phyloP scores from a whole-genome alignment of 2,329 filamentous ascomycete genomes.

The Exophiala aquamarina region DNA sequence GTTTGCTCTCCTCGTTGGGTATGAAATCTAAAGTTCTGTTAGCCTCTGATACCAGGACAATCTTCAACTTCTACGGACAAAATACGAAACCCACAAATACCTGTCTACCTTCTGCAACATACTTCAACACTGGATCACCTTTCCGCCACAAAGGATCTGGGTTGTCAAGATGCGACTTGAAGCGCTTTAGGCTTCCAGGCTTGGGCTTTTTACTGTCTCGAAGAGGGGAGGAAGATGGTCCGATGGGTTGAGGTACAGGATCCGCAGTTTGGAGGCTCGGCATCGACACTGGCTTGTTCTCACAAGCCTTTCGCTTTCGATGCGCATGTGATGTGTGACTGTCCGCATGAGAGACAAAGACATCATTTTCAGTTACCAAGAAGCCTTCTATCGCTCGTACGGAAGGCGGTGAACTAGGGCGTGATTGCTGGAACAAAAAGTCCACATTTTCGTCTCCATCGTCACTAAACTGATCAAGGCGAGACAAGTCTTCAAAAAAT shows the following conservation, averaged over 20 bases:
- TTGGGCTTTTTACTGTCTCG: not conserved
- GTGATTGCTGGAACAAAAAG: too few relatives aligned
- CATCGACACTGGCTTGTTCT: too few relatives aligned
- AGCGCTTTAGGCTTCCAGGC: not conserved
- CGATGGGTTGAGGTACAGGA: not conserved
- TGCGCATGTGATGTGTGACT: too few relatives aligned
- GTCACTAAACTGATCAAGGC: slow-evolving; percentile 28
- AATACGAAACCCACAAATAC: slow-evolving; percentile 64
- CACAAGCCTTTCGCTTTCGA: too few relatives aligned
- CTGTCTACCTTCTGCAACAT: slow-evolving; percentile 53
- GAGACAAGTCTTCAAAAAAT: slow-evolving; percentile 25
- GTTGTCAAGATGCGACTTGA: not conserved
- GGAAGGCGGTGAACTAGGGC: too few relatives aligned
- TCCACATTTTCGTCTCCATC: slow-evolving; percentile 29
- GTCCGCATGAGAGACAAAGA: too few relatives aligned
- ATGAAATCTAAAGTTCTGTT: slow-evolving; percentile 61
- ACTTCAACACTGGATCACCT: slow-evolving; percentile 28
- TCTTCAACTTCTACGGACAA: slow-evolving; percentile 39
- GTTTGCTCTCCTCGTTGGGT: slow-evolving; percentile 69
- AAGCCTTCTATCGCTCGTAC: too few relatives aligned
- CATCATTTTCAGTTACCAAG: too few relatives aligned
- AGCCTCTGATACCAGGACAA: slow-evolving; percentile 1
- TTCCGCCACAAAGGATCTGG: slow-evolving; percentile 3
- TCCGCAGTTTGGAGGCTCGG: too few relatives aligned
- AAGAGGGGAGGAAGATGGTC: not conserved